Percentiles rank a stretch among this genome's conserved stretches.
Conservation (phyloP, 208 protist genomes). For the Crithidia sp. region DNA sequence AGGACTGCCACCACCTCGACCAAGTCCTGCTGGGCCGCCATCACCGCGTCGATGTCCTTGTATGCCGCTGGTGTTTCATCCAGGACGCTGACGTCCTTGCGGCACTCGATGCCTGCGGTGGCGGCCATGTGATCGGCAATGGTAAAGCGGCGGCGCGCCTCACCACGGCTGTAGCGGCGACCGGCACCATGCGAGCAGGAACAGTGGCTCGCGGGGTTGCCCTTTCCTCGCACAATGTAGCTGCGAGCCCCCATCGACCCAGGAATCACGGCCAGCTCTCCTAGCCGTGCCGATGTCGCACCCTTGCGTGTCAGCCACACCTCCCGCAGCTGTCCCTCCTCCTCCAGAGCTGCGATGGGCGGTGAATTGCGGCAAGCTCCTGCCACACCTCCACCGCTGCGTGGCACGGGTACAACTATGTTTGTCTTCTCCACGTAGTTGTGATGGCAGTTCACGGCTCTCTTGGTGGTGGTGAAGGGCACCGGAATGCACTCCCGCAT, state of each 20-base stretch:
- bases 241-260: constrained; percentile 87
- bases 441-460: constrained; percentile 92
- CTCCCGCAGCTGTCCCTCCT: constrained; percentile 30
- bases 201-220: constrained; percentile 69
- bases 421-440: constrained; percentile 82
- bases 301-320: constrained; percentile 92
- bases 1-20: constrained; percentile 78
- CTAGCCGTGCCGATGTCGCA: constrained; percentile 73
- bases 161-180: constrained; percentile 70
- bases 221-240: constrained; percentile 91
- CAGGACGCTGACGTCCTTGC: constrained; percentile 80
- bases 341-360: not conserved
- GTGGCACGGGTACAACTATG: not conserved
- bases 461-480: constrained; percentile 50
- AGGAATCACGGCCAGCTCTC: constrained; percentile 88
- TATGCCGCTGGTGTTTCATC: constrained; percentile 89
- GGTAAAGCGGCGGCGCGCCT: constrained; percentile 82
- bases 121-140: constrained; percentile 69
- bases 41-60: constrained; percentile 90
- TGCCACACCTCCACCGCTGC: too few relatives aligned
- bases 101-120: constrained; percentile 74
- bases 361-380: too few relatives aligned
- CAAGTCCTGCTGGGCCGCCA: constrained; percentile 77
- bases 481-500: constrained; percentile 41
- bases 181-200: constrained; percentile 89